A percentile compares a stretch with the other conserved stretches of the same genome.
Conservation (phyloP, 257 asterid genomes). For the Solanum paucissectum region DNA sequence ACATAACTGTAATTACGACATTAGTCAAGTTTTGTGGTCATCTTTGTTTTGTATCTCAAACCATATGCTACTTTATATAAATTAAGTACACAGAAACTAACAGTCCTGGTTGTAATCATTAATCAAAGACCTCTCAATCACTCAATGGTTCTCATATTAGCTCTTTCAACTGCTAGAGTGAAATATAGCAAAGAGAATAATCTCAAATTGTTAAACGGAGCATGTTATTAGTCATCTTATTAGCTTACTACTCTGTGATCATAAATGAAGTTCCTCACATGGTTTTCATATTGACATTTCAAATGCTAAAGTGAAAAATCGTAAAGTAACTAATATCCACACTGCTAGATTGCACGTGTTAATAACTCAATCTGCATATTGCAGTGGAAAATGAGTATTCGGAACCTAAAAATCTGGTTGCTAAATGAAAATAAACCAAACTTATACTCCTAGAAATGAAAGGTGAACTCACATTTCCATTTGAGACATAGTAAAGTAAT, state of each 20-base stretch:
- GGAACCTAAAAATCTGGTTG: neutral
- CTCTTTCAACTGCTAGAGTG: neutral
- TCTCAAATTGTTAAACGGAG: neutral
- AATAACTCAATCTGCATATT: neutral
- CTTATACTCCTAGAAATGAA: neutral
- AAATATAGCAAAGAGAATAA: neutral
- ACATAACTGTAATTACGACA: neutral
- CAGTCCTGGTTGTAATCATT: neutral
- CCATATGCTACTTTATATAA: neutral
- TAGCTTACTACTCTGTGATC: neutral
- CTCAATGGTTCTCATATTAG: neutral
- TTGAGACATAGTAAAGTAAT: neutral
- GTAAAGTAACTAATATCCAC: neutral
- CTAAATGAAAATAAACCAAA: neutral
- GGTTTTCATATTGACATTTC: neutral
- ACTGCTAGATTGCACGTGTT: neutral
- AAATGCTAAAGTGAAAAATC: neutral
- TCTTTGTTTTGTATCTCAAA: neutral
- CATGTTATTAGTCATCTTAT: neutral
- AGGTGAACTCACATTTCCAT: neutral
- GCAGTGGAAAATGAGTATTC: neutral
- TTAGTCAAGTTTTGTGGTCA: neutral
- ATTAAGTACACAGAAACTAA: neutral
- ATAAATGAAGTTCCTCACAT: neutral
- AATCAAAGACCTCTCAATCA: neutral